Base-by-base conservation (phyloP, 805 yeast genomes). In the Kuraishia piskuri region DNA sequence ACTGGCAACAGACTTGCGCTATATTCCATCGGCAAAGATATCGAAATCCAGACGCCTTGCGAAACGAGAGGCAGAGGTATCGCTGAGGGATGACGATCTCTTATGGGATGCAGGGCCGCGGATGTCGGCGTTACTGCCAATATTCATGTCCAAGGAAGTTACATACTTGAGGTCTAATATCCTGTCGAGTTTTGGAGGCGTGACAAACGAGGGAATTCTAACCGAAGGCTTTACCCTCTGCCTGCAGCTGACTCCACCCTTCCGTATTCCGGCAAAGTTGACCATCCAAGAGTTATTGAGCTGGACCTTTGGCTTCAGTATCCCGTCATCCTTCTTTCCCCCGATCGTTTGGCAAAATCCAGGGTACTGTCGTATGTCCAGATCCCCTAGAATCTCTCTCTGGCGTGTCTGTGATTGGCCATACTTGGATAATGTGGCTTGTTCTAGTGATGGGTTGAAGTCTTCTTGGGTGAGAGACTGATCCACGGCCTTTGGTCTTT, bases 361-460 rank as follows among this genome's bases (percentile, higher is more conserved):
- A 9, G 57, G 55, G 46, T 45, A 52, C 20, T 22, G 2, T 23
- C 50, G 52, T 24, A 51, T 51, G 49, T 56, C 58, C 37, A 56
- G 51, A 46, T 54, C 56, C 3, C 47, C 48, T 10, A 56, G 24
- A 9, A 54, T 54, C 14, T 53, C 47, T 48, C 57, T 55, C 12
- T 37, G 23, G n/a, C 22, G 37, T 45, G 10, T n/a, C 22, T 8
- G 48, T 22, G 40, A 31, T 31, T n/a, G 4, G 40, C 40, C 40
- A 10, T 31, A 3, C 21, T 45, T 20, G 17, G 8, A 10, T 45
- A 19, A n/a, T 45, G 48, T 22, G 48, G 12, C 22, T 17, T 22
- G 22, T 5, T 45, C 48, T 3, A 21, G 7, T 45, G 10, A 6
- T 31, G 40, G 17, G 7, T 31, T n/a, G 14, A 12, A 31, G 14